phyloP scores from a whole-genome alignment of 306 rosid genomes.

The Parietaria judaica region DNA sequence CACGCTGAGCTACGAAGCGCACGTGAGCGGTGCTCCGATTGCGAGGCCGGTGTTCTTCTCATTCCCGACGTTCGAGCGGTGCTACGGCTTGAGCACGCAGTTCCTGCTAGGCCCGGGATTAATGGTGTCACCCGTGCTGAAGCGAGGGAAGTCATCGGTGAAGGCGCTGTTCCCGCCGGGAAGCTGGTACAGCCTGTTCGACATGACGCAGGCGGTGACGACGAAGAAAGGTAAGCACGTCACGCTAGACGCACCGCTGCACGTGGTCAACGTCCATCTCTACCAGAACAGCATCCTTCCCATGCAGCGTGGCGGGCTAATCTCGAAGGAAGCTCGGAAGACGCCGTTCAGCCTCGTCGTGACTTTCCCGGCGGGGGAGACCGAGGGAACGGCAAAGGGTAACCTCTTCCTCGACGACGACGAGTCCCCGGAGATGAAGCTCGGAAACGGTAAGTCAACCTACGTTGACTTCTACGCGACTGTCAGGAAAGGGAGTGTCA shows the following conservation, averaged over 20 bases:
- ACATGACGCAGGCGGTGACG: slow-evolving; percentile 45
- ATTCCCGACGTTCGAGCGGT: slow-evolving; percentile 54
- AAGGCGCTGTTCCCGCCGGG: slow-evolving; percentile 90
- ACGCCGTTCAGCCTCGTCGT: slow-evolving; percentile 71
- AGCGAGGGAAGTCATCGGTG: slow-evolving; percentile 61
- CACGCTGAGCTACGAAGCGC: slow-evolving; percentile 89
- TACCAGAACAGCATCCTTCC: slow-evolving; percentile 83
- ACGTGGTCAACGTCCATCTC: slow-evolving; percentile 79
- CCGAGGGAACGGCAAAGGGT: slow-evolving; percentile 66
- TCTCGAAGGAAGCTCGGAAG: slow-evolving; percentile 70
- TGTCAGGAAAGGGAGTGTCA: slow-evolving; percentile 49
- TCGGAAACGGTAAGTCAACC: slow-evolving; percentile 71
- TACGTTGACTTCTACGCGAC: slow-evolving; percentile 57
- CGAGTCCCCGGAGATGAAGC: slow-evolving; percentile 70
- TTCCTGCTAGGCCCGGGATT: slow-evolving; percentile 78
- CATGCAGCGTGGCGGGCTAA: slow-evolving; percentile 78
- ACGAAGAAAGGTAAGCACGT: slow-evolving; percentile 46
- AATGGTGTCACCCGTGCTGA: slow-evolving; percentile 78
- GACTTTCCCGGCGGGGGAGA: slow-evolving; percentile 61
- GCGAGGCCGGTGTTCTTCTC: slow-evolving; percentile 95
- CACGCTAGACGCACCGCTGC: slow-evolving; percentile 75
- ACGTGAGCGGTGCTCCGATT: slow-evolving; percentile 75
- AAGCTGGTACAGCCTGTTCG: slow-evolving; percentile 77
- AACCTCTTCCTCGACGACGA: slow-evolving; percentile 69
- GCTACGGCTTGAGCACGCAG: slow-evolving; percentile 75